Base-by-base conservation (phyloP, 2,329 filamentous ascomycete species). In the Cytospora piceae region DNA sequence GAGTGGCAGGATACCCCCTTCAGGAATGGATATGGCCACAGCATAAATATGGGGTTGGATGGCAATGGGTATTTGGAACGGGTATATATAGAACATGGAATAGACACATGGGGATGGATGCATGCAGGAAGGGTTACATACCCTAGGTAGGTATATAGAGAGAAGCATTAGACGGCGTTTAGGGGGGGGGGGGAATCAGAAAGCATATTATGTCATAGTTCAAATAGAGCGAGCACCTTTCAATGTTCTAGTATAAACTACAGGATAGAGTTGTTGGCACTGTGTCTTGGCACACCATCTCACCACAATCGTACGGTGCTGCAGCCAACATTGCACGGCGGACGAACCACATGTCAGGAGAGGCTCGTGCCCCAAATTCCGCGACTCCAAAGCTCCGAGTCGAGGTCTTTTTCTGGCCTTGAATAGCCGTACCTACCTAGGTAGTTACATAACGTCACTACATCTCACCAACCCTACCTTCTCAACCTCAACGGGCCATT, bases 401-500 rank as follows among this genome's bases (percentile, higher is more conserved):
- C 52, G 42, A 46, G 17, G 15, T 12, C 7, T 12, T 49, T 49
- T 12, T n/a, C 22, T 24, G 24, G 46, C n/a, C n/a, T 24, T 24
- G 20, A 49, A 24, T 49, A 49, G 22, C 3, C 6, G 32, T 11
- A 34, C 6, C 7, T 12, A 34, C 32, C 6, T 11, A 2, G n/a
- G n/a, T n/a, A n/a, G n/a, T n/a, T n/a, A n/a, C 14, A 37, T 20
- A 20, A 24, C 42, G 42, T 54, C 24, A 24, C 12, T 49, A 14
- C 37, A 20, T 24, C 14, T 31, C 15, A 53, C 49, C 64, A n/a
- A 24, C 61, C 34, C 46, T n/a, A 60, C 53, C 51, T 58, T 58
- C 32, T 46, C 29, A 34, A 37, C 66, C 58, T 62, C 63, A 67
- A 49, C 46, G 60, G 70, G 71, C 75, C 73, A 76, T 75, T 77